Conservation (phyloP, 805 yeast species). For the Brettanomyces anomalus region DNA sequence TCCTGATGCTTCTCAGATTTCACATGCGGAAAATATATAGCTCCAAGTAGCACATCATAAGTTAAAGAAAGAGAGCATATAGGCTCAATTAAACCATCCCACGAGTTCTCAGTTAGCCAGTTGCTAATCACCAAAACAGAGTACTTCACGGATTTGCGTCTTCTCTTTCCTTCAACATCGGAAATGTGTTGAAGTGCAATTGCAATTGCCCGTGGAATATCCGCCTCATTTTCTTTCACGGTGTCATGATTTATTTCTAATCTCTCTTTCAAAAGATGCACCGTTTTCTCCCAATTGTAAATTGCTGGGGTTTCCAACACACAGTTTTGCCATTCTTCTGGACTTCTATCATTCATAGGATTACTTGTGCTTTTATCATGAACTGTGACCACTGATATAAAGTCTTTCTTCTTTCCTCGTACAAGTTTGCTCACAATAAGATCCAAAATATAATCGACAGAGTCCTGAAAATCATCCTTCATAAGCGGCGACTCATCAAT, state of each 20-base stretch:
- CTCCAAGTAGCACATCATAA: slow-evolving; percentile 10
- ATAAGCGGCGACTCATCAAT: slow-evolving; percentile 26
- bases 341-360: slow-evolving; percentile 13
- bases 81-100: slow-evolving; percentile 13
- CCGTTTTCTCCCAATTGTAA: slow-evolving; percentile 12
- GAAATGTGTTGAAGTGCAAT: slow-evolving; percentile 15
- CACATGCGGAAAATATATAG: slow-evolving; percentile 9
- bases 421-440: slow-evolving; percentile 24
- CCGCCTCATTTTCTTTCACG: slow-evolving; percentile 16
- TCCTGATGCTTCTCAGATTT: slow-evolving; percentile 4
- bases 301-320: slow-evolving; percentile 10
- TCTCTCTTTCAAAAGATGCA: slow-evolving; percentile 4
- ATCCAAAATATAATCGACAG: slow-evolving; percentile 33
- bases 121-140: slow-evolving; percentile 14
- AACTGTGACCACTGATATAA: slow-evolving; percentile 14
- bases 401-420: slow-evolving; percentile 20
- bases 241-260: slow-evolving; percentile 12
- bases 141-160: slow-evolving; percentile 7
- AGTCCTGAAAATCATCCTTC: slow-evolving; percentile 31
- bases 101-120: slow-evolving; percentile 8
- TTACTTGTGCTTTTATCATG: slow-evolving; percentile 21
- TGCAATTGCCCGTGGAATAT: slow-evolving; percentile 19
- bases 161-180: not conserved
- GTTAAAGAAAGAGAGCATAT: slow-evolving; percentile 7
- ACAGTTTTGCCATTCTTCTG: slow-evolving; percentile 18